Percentiles rank a stretch among this genome's conserved stretches.
These are phyloP conservation scores for Rostrohypoxylon terebratum DNA, from an alignment of 495 filamentous ascomycete genomes.

Conservation along the genomic window DNA sequence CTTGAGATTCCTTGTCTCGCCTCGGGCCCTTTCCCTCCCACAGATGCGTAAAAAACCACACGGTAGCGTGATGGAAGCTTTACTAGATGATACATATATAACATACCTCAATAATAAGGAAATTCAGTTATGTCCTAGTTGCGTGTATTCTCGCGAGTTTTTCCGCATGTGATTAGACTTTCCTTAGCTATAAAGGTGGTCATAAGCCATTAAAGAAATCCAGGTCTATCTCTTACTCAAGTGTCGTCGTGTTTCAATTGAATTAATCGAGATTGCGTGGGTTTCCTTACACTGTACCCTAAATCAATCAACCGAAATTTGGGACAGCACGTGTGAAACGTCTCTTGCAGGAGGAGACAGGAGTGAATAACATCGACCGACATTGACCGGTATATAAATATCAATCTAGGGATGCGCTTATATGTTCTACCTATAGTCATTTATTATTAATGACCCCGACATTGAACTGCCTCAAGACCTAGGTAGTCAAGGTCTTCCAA, in stretches of 20 bases:
- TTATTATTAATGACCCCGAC: neutral
- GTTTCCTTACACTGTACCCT: slow-evolving; percentile 10
- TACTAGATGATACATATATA: neutral
- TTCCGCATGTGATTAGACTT: neutral
- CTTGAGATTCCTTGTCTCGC: neutral
- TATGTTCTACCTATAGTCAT: neutral
- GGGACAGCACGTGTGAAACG: slow-evolving; percentile 31
- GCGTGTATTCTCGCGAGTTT: slow-evolving; percentile 6
- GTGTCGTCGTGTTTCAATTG: slow-evolving; percentile 35
- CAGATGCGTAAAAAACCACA: neutral
- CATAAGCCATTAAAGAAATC: slow-evolving; percentile 21
- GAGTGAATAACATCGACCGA: neutral
- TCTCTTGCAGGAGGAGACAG: slow-evolving; percentile 13
- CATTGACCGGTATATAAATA: slow-evolving; percentile 14
- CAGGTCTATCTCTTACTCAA: neutral
- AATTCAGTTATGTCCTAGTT: neutral
- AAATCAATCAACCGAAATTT: slow-evolving; percentile 24
- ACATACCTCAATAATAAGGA: neutral
- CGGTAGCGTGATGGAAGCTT: neutral
- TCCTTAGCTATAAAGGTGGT: neutral
- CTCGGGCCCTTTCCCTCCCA: neutral
- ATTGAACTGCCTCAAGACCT: neutral
- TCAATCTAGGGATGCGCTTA: slow-evolving; percentile 13
- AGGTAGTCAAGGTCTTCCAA: too few relatives aligned
- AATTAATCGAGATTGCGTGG: slow-evolving; percentile 36